Conservation (phyloP, 371 early-diverging fungal species). For the Lichtheimia ornata region DNA sequence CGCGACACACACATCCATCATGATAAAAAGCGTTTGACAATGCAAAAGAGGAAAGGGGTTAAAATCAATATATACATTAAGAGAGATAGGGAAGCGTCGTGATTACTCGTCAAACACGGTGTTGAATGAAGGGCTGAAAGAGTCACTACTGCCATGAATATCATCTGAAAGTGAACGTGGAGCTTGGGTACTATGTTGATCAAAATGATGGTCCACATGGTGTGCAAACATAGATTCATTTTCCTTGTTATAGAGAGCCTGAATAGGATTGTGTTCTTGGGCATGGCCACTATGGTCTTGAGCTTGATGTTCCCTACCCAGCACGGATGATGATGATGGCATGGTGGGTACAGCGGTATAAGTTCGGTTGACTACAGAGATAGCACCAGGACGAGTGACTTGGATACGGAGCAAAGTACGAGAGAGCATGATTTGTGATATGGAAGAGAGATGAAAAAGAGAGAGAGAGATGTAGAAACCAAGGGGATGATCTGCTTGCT, state of each 20-base stretch:
- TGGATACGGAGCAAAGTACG: neutral
- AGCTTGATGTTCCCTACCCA: neutral
- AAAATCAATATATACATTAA: neutral
- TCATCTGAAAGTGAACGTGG: constrained; percentile 18
- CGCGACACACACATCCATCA: too few species aligned
- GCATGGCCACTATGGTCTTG: neutral
- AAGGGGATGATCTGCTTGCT: neutral
- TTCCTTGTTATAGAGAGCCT: constrained; percentile 22
- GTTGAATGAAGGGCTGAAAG: constrained; percentile 26
- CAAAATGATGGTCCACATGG: constrained; percentile 10
- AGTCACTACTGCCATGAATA: constrained; percentile 6
- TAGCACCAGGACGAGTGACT: neutral
- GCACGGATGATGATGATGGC: neutral
- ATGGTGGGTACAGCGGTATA: neutral
- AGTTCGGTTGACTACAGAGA: neutral
- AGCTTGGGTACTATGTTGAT: neutral
- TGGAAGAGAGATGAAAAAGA: neutral
- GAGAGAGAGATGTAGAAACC: neutral
- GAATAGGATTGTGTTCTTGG: constrained; percentile 5
- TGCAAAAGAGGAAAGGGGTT: too few species aligned
- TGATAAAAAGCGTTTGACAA: too few species aligned
- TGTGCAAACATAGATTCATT: constrained; percentile 1
- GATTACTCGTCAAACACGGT: constrained; percentile 32
- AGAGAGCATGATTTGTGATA: constrained; percentile 3
- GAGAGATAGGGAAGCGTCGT: neutral